Conservation (phyloP, 495 filamentous ascomycete species). For the Aspergillus leporis region DNA sequence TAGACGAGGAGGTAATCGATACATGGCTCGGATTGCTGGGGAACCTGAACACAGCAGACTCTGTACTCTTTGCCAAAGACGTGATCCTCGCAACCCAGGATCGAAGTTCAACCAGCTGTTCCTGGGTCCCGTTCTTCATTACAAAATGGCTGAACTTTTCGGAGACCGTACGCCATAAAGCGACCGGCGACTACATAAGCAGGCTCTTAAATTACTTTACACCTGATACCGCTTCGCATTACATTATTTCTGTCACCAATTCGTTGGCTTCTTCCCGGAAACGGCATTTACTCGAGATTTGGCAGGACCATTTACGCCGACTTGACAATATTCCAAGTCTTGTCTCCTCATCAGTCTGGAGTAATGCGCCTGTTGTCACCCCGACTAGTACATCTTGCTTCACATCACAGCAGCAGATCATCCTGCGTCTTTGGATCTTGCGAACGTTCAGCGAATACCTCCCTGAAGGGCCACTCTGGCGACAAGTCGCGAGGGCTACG, state of each 20-base stretch:
- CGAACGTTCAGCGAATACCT: conserved; percentile 29
- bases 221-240: conserved; percentile 25
- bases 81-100: conserved; percentile 33
- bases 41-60: conserved; percentile 6
- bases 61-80: conserved; percentile 32
- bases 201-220: conserved; percentile 26
- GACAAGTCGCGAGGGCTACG: conserved; percentile 15
- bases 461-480: conserved; percentile 25
- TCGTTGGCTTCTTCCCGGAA: conserved; percentile 23
- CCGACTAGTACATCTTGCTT: conserved; percentile 1
- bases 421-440: conserved; percentile 42
- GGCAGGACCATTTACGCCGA: conserved; percentile 33
- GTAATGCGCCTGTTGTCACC: conserved; percentile 14
- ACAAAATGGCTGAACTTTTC: conserved; percentile 26
- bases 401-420: conserved; percentile 29
- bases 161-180: conserved; percentile 7
- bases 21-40: conserved; percentile 35
- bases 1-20: conserved; percentile 30
- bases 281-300: conserved; percentile 26
- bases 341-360: conserved; percentile 30
- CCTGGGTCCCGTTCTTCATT: conserved; percentile 34
- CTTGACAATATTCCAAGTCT: conserved; percentile 24
- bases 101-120: conserved; percentile 10
- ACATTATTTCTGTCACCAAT: conserved; percentile 40
- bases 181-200: conserved; percentile 12